A percentile compares a stretch with the other conserved stretches of the same genome.
phyloP scores from a whole-genome alignment of 805 yeast genomes.

The Wickerhamomyces queroliae region DNA sequence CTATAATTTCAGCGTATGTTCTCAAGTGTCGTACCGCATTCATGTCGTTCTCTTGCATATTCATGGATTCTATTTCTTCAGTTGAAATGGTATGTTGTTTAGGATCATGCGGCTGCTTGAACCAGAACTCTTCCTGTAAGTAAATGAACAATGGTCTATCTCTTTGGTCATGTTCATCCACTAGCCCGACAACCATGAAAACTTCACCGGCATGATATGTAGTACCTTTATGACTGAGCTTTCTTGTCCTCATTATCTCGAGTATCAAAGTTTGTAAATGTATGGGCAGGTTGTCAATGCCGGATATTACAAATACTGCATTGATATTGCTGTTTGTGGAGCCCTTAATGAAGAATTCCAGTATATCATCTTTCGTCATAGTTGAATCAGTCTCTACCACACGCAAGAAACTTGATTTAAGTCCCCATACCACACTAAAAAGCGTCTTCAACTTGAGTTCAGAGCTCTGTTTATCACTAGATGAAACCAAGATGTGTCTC shows the following conservation, averaged over 20 bases:
- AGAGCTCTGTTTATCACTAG: constrained; percentile 12
- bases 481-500: constrained; percentile 21
- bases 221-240: not conserved
- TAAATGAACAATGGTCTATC: constrained; percentile 15
- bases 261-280: constrained; percentile 1
- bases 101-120: constrained; percentile 23
- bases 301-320: constrained; percentile 6
- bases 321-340: constrained; percentile 2
- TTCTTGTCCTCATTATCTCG: constrained; percentile 4
- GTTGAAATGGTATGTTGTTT: constrained; percentile 1
- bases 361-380: constrained; percentile 1
- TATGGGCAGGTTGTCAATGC: constrained; percentile 7
- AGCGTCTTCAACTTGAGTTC: constrained; percentile 16
- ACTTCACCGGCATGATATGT: constrained; percentile 4
- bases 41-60: not conserved
- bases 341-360: constrained; percentile 8
- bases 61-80: not conserved
- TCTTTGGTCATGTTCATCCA: constrained; percentile 13
- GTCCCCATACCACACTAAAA: constrained; percentile 9
- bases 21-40: constrained; percentile 1
- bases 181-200: constrained; percentile 16
- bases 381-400: too few species aligned
- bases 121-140: constrained; percentile 25
- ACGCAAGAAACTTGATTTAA: constrained; percentile 2
- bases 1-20: constrained; percentile 4